A percentile compares a stretch with the other conserved stretches of the same genome.
These are phyloP conservation scores for Trichoderma pleuroti DNA, from an alignment of 2,329 filamentous ascomycete species.

Conservation along the genomic window DNA sequence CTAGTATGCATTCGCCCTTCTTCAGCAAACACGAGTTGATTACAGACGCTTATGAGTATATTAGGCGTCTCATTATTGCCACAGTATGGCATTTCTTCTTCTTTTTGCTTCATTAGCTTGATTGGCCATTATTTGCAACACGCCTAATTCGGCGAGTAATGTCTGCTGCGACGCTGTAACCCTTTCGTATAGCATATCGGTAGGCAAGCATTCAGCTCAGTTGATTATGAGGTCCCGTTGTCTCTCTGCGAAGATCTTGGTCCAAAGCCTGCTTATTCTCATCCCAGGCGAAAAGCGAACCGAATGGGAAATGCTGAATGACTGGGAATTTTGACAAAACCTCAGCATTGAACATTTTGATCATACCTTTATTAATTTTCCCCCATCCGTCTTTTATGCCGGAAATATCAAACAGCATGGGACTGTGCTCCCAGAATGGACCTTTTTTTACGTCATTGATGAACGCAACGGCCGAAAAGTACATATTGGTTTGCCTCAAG, in stretches of 20 bases:
- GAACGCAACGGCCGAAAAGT: conserved; percentile 93
- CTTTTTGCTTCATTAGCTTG: not conserved
- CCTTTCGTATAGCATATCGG: not conserved
- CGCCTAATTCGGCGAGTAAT: not conserved
- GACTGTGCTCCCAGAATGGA: conserved; percentile 96
- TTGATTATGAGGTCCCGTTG: not conserved
- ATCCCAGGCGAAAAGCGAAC: conserved; percentile 76
- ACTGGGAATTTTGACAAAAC: conserved; percentile 96
- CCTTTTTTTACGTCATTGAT: conserved; percentile 96
- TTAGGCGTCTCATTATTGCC: not conserved
- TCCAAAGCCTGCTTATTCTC: conserved; percentile 55
- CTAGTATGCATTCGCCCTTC: not conserved
- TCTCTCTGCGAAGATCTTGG: not conserved
- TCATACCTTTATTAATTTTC: conserved; percentile 99
- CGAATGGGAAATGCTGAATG: conserved; percentile 91
- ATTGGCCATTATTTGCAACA: not conserved
- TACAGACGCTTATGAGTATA: not conserved
- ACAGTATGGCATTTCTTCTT: not conserved
- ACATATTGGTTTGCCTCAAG: conserved; percentile 71
- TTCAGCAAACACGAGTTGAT: not conserved
- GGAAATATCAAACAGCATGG: conserved; percentile 89
- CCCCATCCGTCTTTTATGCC: conserved; percentile 92
- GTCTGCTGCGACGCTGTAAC: not conserved
- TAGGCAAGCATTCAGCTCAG: not conserved
- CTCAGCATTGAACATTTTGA: conserved; percentile 99